Conservation (phyloP, 2,329 filamentous ascomycete genomes). For the Pseudogymnoascus sp. region DNA sequence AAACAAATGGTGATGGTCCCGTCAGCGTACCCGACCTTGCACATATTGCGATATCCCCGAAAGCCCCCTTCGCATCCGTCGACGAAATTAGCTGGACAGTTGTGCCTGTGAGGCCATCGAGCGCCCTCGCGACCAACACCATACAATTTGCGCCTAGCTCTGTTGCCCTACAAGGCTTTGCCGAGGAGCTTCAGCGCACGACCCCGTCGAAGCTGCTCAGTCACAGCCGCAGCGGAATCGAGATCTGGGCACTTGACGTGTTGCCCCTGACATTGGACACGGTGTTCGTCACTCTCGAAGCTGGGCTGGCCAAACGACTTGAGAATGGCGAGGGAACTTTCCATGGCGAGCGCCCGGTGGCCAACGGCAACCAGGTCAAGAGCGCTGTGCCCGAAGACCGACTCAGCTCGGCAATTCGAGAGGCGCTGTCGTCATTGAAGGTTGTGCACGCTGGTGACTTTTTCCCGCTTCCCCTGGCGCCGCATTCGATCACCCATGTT, state of each 20-base stretch:
- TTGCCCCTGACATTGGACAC: constrained; percentile 73
- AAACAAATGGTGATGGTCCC: constrained; percentile 21
- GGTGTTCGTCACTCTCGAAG: constrained; percentile 79
- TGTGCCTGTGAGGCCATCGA: constrained; percentile 61
- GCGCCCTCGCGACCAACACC: constrained; percentile 64
- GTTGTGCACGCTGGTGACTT: constrained; percentile 81
- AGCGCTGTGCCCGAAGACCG: constrained; percentile 43
- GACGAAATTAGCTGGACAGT: constrained; percentile 73
- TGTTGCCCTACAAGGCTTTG: constrained; percentile 69
- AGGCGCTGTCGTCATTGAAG: constrained; percentile 63
- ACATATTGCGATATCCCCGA: constrained; percentile 67
- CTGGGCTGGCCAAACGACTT: constrained; percentile 67
- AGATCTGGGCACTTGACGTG: constrained; percentile 76
- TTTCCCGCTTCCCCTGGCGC: constrained; percentile 66
- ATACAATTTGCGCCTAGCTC: constrained; percentile 71
- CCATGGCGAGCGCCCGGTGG: constrained; percentile 54
- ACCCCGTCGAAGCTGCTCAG: constrained; percentile 68
- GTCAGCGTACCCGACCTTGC: constrained; percentile 36
- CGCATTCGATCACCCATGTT: constrained; percentile 81
- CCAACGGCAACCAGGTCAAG: constrained; percentile 32
- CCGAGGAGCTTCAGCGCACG: constrained; percentile 61
- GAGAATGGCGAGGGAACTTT: constrained; percentile 81
- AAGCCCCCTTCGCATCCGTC: constrained; percentile 51
- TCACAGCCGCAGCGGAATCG: constrained; percentile 68
- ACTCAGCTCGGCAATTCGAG: constrained; percentile 60